Evolutionary conservation across 176 grass and related monocot species (phyloP).

Genomic region (Paspalum vaginatum): DNA sequence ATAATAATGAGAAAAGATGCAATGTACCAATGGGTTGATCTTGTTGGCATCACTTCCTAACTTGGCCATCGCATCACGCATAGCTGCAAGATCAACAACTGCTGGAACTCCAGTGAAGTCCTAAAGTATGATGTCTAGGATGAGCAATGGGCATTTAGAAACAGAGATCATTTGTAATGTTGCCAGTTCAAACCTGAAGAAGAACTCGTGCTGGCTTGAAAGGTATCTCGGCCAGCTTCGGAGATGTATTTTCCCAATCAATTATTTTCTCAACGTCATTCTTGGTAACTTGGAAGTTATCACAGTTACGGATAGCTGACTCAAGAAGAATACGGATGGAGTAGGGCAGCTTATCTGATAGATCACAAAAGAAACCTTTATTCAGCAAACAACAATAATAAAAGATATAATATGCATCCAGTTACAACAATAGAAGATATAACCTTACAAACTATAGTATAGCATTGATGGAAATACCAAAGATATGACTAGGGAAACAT

Average conservation of each 20-base stretch:
- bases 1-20: conserved; percentile 14
- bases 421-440: neutral
- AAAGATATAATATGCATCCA: neutral
- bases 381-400: conserved; percentile 23
- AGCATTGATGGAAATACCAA: conserved; percentile 9
- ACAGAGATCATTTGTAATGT: neutral
- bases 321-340: conserved; percentile 90
- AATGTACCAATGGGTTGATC: conserved; percentile 83
- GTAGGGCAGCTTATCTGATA: conserved; percentile 87
- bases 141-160: conserved; percentile 38
- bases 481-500: neutral
- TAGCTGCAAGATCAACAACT: conserved; percentile 95
- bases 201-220: conserved; percentile 97
- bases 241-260: conserved; percentile 89
- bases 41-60: conserved; percentile 89
- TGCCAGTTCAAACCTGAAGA: conserved; percentile 68
- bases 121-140: conserved; percentile 42
- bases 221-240: conserved; percentile 88
- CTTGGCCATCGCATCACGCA: conserved; percentile 93
- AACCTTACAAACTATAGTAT: conserved; percentile 1
- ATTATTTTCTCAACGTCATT: conserved; percentile 93
- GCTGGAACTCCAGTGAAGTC: conserved; percentile 96
- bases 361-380: conserved; percentile 20
- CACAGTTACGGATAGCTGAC: conserved; percentile 90
- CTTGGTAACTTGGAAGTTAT: conserved; percentile 84